These are phyloP conservation scores for Diaporthe eres DNA, from an alignment of 2,329 filamentous ascomycete genomes.

Conservation along the genomic window DNA sequence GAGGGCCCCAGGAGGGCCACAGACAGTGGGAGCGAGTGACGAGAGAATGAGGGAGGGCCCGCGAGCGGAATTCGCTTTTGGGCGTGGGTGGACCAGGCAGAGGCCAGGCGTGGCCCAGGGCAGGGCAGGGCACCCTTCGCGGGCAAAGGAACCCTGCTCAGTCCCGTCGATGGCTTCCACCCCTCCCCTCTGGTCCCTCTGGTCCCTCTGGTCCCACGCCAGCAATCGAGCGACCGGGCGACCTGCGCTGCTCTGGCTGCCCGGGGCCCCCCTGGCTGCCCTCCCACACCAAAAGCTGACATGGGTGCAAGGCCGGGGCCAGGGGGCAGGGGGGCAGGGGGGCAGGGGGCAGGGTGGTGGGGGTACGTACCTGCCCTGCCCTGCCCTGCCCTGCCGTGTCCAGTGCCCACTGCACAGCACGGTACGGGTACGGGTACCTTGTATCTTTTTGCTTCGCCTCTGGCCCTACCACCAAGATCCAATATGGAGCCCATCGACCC, in stretches of 20 bases:
- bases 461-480: slow-evolving; percentile 37
- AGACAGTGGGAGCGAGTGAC: not conserved
- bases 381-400: slow-evolving; percentile 3
- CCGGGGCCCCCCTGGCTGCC: slow-evolving; percentile 18
- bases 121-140: slow-evolving; percentile 28
- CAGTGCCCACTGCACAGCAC: slow-evolving; percentile 6
- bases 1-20: too few species aligned
- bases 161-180: slow-evolving; percentile 26
- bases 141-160: slow-evolving; percentile 21
- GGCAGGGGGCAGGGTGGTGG: not conserved
- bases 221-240: slow-evolving; percentile 8
- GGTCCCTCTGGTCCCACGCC: slow-evolving; percentile 1
- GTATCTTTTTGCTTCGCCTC: slow-evolving; percentile 36
- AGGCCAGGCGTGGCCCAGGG: slow-evolving; percentile 12
- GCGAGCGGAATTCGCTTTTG: slow-evolving; percentile 23
- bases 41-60: not conserved
- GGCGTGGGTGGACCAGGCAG: slow-evolving; percentile 17
- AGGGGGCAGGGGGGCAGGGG: slow-evolving; percentile 12
- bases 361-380: slow-evolving; percentile 23
- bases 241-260: slow-evolving; percentile 5
- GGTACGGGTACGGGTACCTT: slow-evolving; percentile 20
- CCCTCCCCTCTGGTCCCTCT: slow-evolving; percentile 20
- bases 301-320: slow-evolving; percentile 20
- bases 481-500: slow-evolving; percentile 38
- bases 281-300: slow-evolving; percentile 30